Evolutionary conservation across 257 asterid species (phyloP).

Genomic region (Eustoma russellianum): DNA sequence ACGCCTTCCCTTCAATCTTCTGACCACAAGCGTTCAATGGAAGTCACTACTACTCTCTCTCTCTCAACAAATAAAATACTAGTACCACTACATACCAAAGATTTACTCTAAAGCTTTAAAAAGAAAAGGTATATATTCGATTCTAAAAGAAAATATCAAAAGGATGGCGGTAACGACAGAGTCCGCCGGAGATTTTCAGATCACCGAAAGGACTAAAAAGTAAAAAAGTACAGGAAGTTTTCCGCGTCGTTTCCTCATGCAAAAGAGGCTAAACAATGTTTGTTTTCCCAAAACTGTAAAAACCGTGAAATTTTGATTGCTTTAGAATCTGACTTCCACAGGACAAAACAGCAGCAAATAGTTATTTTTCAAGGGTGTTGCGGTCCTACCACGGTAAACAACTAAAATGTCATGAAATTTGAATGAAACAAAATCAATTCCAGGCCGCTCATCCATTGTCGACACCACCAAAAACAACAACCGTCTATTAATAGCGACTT

Average conservation of each 20-base stretch:
- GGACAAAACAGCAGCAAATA: slow-evolving; percentile 24
- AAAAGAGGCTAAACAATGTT: slow-evolving; percentile 7
- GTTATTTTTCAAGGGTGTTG: no score
- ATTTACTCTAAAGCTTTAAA: no score
- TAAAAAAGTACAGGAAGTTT: neutral
- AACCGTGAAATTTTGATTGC: slow-evolving; percentile 10
- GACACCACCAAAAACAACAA: neutral
- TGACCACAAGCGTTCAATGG: slow-evolving; percentile 28
- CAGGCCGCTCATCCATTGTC: slow-evolving; percentile 4
- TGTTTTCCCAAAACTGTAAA: slow-evolving; percentile 12
- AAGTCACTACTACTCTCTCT: slow-evolving; percentile 15
- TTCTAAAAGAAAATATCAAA: slow-evolving; percentile 8
- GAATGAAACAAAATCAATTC: no score
- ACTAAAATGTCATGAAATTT: no score
- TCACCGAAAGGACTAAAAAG: neutral
- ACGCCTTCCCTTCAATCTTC: slow-evolving; percentile 19
- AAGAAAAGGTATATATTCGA: neutral
- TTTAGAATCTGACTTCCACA: slow-evolving; percentile 26
- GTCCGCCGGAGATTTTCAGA: slow-evolving; percentile 8
- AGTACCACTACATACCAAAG: no score
- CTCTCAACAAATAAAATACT: neutral
- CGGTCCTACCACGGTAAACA: no score
- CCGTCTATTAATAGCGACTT: no score
- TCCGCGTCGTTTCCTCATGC: neutral
- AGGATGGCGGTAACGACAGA: neutral